Base-by-base conservation (phyloP, 495 filamentous ascomycete species). In the Lasiosphaeris hirsuta region DNA sequence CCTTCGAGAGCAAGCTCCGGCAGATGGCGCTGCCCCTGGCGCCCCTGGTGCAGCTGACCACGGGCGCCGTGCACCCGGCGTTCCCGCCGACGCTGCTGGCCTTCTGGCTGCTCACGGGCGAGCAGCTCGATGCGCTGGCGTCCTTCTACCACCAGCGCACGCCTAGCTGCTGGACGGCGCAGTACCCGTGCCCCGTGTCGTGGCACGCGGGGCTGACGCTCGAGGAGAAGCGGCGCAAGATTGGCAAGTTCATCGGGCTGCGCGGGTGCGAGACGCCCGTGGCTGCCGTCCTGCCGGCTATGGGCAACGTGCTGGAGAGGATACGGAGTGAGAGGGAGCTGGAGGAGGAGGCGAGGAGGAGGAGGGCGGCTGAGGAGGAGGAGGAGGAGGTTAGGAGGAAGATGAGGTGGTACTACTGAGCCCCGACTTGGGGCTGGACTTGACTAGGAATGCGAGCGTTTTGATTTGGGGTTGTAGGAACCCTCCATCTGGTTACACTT, bases 101-200 rank as follows among this genome's bases (percentile, higher is more conserved):
- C 68, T 92, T 85, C 76, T 88, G 87, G 75, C 82, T 94, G 19
- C 81, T 95, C 41, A 90, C 89, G 34, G 79, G 82, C 59, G 65
- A 60, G 17, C 77, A 93, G 68, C 81, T 92, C 41, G 89, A 95
- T 64, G 68, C 68, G 37, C 83, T 96, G 6, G 89, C 90, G 7
- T 72, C 76, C 38, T 86, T 88, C 68, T 94, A 90, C 71, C 85
- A 91, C 69, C 90, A 96, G 67, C 75, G 81, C 44, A 80, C 85
- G 50, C 75, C 84, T 40, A 61, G 71, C 68, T 14, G 58, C 0
- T 82, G 74, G 63, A 86, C 81, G 1, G 50, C 52, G 39, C 65
- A 72, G n/a, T 94, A 96, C 67, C 90, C 90, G 3, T 79, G 75
- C 58, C 76, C 79, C 0, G 72, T 83, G 17, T 46, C 60, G 4